Evolutionary conservation across 495 filamentous ascomycete species (phyloP), one percentile per base, ranked within the genome.

Genomic region (Penicillium lividum): DNA sequence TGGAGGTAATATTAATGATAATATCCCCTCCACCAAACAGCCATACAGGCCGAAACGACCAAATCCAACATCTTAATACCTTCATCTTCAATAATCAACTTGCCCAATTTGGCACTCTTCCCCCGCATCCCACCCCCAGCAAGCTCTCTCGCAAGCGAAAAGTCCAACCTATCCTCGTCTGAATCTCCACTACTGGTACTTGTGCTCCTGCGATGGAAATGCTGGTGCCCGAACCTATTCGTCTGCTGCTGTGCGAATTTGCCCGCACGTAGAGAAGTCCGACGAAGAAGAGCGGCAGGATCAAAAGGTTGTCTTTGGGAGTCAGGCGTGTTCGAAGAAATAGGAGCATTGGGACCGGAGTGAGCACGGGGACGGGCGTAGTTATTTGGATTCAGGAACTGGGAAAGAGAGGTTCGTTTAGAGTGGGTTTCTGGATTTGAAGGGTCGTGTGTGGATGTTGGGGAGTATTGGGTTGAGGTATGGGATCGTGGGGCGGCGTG

Each of bases 11-110:
- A 57, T 73, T 65, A 78, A 57, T 75, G 70, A 58, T 92, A 91
- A 85, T 91, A 97, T 1, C 88, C 84, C 61, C 85, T 87, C 94
- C 93, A 97, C 89, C 93, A 98, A 42, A 97, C 81, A 1, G 87
- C 89, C 73, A 98, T 82, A 68, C 94, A 97, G 42, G 92, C 89
- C 9, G 93, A 90, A 29, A 98, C 91, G 2, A 96, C 80, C 52
- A 98, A 68, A 80, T 98, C 94, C 63, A 97, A 67, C 94, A 98
- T 97, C 74, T 95, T 95, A 54, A 96, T 76, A 0, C 94, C 94
- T 62, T 96, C 93, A 60, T 93, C 87, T 61, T 93, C 87, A 27
- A 98, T 83, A 34, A 98, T 46, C 27, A 55, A 27, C 15, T 55
- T 55, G 16, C 53, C 53, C 66, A 98, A 77, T 73, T 98, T 97